Percentiles rank a stretch among this genome's conserved stretches.
These are phyloP conservation scores for Caulochytrium protostelioides DNA, from an alignment of 371 early-diverging fungal genomes.

Conservation along the genomic window DNA sequence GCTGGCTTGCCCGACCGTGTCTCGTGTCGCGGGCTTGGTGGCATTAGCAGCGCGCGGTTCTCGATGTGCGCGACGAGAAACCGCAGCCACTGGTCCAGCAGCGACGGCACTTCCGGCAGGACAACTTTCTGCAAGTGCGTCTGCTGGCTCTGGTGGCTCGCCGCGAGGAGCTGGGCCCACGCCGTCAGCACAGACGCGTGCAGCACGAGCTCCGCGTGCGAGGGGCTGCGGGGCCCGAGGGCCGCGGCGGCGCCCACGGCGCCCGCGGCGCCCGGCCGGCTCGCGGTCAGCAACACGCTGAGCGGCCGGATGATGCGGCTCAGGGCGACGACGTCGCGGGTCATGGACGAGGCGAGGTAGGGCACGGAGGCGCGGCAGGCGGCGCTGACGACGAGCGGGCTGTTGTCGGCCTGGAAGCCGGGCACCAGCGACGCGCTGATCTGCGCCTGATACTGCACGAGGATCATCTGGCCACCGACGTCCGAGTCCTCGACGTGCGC, in stretches of 20 bases:
- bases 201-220: constrained; percentile 57
- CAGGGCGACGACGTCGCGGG: constrained; percentile 48
- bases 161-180: constrained; percentile 57
- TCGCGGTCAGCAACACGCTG: constrained; percentile 37
- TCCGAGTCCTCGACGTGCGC: constrained; percentile 50
- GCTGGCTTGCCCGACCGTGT: constrained; percentile 1
- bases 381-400: constrained; percentile 49
- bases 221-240: constrained; percentile 1
- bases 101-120: constrained; percentile 26
- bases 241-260: constrained; percentile 7
- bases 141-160: constrained; percentile 29
- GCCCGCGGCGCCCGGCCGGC: constrained; percentile 2
- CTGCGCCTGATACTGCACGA: constrained; percentile 80
- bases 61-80: background rate
- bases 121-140: constrained; percentile 34
- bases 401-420: constrained; percentile 52
- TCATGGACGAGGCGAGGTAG: constrained; percentile 65
- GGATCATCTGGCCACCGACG: constrained; percentile 45
- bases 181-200: constrained; percentile 51
- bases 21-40: too few relatives aligned
- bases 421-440: constrained; percentile 72
- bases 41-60: too few relatives aligned
- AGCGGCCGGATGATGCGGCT: constrained; percentile 48
- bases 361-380: constrained; percentile 65
- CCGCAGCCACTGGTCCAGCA: background rate